These are phyloP conservation scores for Colletotrichum lini DNA, from an alignment of 2,329 filamentous ascomycete genomes.

Conservation along the genomic window DNA sequence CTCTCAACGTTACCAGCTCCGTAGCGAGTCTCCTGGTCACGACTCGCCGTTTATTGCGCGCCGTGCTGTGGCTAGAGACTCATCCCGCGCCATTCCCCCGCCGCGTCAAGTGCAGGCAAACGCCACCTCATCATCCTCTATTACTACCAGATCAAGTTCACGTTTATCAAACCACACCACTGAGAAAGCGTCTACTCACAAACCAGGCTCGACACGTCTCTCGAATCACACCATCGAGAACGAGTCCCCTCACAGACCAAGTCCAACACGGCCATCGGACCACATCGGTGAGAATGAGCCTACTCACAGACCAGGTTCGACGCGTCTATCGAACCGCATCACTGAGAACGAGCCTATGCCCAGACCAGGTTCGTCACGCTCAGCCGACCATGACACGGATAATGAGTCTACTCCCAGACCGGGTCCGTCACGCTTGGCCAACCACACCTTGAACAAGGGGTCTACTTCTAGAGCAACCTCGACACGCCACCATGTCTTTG, in stretches of 20 bases:
- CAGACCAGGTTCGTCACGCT: background rate
- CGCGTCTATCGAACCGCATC: background rate
- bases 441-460: background rate
- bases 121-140: background rate
- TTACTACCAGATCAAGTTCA: constrained; percentile 2
- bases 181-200: background rate
- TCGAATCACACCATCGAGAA: background rate
- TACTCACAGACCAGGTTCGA: too few relatives aligned
- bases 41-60: background rate
- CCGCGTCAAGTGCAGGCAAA: background rate
- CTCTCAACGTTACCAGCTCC: background rate
- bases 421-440: background rate
- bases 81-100: background rate
- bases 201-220: background rate
- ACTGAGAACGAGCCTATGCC: background rate
- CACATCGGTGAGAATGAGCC: background rate
- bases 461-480: background rate
- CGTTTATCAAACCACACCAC: background rate
- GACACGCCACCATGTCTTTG: background rate
- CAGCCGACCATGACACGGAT: background rate
- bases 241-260: background rate
- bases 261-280: background rate
- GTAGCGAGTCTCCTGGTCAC: constrained; percentile 2
- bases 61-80: background rate
- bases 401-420: background rate